Percentiles rank a stretch among this genome's conserved stretches.
These are phyloP conservation scores for Candida labiduridarum DNA, from an alignment of 1,139 yeast genomes.

Conservation along the genomic window DNA sequence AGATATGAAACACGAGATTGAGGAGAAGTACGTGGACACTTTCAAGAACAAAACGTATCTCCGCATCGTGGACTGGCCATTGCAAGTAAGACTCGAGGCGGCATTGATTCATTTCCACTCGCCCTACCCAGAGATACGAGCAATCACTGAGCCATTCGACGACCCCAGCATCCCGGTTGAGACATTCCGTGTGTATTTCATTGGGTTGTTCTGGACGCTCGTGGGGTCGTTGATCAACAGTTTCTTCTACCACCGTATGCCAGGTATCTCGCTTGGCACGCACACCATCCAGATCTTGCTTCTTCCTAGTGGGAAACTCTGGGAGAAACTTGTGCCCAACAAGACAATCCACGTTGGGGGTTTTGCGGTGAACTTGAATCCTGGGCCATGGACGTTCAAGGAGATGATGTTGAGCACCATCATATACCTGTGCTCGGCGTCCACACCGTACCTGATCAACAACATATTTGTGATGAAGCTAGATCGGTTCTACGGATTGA, in stretches of 20 bases:
- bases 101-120: conserved; percentile 45
- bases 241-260: conserved; percentile 48
- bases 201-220: conserved; percentile 45
- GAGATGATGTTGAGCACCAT: conserved; percentile 63
- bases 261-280: conserved; percentile 39
- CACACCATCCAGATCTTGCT: conserved; percentile 47
- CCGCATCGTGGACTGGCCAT: conserved; percentile 34
- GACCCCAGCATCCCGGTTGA: conserved; percentile 42
- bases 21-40: conserved; percentile 14
- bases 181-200: conserved; percentile 44
- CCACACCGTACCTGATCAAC: conserved; percentile 48
- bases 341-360: conserved; percentile 26
- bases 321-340: conserved; percentile 40
- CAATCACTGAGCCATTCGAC: conserved; percentile 48
- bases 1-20: conserved; percentile 13
- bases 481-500: conserved; percentile 44
- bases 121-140: conserved; percentile 50
- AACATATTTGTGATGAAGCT: conserved; percentile 50
- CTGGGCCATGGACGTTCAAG: conserved; percentile 61
- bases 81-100: conserved; percentile 44
- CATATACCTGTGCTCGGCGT: conserved; percentile 47
- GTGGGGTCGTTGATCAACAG: conserved; percentile 46
- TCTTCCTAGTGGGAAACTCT: conserved; percentile 43
- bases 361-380: conserved; percentile 33
- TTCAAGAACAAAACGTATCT: conserved; percentile 32